Percentiles rank a stretch among this genome's conserved stretches.
Evolutionary conservation across 805 yeast genomes (phyloP).

Genomic region (Candida boleticola): DNA sequence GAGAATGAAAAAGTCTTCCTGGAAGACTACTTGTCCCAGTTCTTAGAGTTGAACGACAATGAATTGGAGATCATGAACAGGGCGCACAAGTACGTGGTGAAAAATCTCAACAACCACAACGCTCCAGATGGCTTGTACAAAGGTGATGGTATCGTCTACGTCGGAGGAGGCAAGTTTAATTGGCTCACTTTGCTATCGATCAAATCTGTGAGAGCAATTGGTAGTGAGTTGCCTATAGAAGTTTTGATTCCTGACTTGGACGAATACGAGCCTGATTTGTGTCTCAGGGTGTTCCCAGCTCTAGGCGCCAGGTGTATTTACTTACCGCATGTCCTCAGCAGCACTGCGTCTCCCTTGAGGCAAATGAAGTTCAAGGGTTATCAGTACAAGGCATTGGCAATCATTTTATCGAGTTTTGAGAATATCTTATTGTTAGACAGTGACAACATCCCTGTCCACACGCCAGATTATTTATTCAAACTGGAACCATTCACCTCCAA

Average conservation of each 20-base stretch:
- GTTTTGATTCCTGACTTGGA: slow-evolving; percentile 69
- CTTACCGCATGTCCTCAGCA: slow-evolving; percentile 29
- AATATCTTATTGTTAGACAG: slow-evolving; percentile 72
- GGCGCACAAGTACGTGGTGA: slow-evolving; percentile 48
- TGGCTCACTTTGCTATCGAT: slow-evolving; percentile 69
- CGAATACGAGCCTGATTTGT: slow-evolving; percentile 68
- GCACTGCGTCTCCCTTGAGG: slow-evolving; percentile 17
- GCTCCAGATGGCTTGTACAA: slow-evolving; percentile 35
- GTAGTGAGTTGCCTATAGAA: slow-evolving; percentile 75
- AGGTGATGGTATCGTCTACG: slow-evolving; percentile 61
- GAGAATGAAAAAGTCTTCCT: slow-evolving; percentile 39
- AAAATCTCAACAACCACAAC: slow-evolving; percentile 37
- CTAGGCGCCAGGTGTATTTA: slow-evolving; percentile 39
- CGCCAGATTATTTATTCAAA: slow-evolving; percentile 60
- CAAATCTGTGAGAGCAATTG: slow-evolving; percentile 60
- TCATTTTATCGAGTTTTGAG: slow-evolving; percentile 53
- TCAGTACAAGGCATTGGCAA: slow-evolving; percentile 43
- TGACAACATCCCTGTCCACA: slow-evolving; percentile 68
- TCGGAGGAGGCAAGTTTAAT: slow-evolving; percentile 79
- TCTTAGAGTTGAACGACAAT: slow-evolving; percentile 42
- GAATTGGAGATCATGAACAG: slow-evolving; percentile 44
- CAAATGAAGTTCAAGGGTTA: slow-evolving; percentile 42
- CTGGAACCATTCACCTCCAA: slow-evolving; percentile 51
- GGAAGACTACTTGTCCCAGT: slow-evolving; percentile 51
- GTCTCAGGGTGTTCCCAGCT: slow-evolving; percentile 37